Base-by-base conservation (phyloP, 1,139 yeast genomes). In the Debaryomycetaceae sp. region DNA sequence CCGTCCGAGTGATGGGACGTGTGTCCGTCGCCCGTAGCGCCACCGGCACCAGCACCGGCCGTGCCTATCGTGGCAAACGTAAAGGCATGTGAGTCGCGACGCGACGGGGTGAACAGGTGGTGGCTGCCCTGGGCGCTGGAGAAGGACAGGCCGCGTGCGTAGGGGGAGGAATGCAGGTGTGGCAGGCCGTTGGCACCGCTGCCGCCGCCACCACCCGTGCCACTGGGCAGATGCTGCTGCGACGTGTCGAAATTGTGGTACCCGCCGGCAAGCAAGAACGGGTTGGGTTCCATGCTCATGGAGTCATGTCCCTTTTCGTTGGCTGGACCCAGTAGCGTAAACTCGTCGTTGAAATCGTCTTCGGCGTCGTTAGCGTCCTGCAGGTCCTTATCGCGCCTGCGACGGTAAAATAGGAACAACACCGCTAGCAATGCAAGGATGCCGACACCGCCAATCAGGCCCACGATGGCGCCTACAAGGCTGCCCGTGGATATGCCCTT, bases 381-480 rank as follows among this genome's bases (percentile, higher is more conserved):
- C 22, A 22, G 22, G 46, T 41, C 27, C 58, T 23, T 50, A 52
- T 22, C 16, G 16, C 47, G 41, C 26, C 44, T 42, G 25, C 53
- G 45, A 27, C 56, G 55, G 36, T 62, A 56, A 53, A 67, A 55
- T 31, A 67, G 47, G 32, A 71, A 53, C 41, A 72, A 58, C 12
- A 38, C 27, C 13, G 38, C 42, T 21, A 34, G 23, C n/a, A 35
- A 15, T 10, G 41, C 44, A 12, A 40, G 18, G 21, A 39, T 23
- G 6, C 60, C 37, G 1, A 60, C 62, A 27, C 82, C 85, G 5
- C 59, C 60, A 2, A 77, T 56, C 1, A 65, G 58, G n/a, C 86
- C 86, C 28, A 78, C 63, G 2, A 72, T 82, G 10, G 76, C 70
- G 27, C 86, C 87, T 1, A 79, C 86, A 38, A 77, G 75, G n/a